Conservation (phyloP, 345 rosid species). For the Citrus cavaleriei region DNA sequence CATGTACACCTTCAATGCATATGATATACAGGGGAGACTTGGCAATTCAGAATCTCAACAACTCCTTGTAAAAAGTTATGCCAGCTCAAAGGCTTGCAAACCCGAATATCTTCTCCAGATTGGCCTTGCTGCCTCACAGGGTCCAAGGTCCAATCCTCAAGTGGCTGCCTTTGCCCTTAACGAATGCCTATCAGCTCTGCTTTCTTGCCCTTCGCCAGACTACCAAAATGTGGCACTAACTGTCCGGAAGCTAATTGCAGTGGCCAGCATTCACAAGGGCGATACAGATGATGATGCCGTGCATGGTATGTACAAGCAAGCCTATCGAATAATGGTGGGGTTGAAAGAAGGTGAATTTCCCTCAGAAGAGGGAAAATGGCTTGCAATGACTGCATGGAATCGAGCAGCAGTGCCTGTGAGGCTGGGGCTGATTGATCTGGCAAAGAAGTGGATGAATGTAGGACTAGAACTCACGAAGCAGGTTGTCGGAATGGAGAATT, state of each 20-base stretch:
- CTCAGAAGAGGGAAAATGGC: constrained; percentile 91
- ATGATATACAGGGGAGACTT: constrained; percentile 63
- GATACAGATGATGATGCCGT: constrained; percentile 63
- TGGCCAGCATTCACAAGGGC: constrained; percentile 66
- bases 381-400: constrained; percentile 93
- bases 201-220: constrained; percentile 64
- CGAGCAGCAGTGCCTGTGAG: constrained; percentile 73
- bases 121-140: constrained; percentile 71
- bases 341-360: constrained; percentile 87
- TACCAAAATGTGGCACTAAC: constrained; percentile 62
- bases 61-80: constrained; percentile 60
- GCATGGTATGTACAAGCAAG: constrained; percentile 70
- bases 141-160: constrained; percentile 57
- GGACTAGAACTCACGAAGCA: constrained; percentile 69
- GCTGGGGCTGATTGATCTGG: constrained; percentile 60
- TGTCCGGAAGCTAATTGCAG: constrained; percentile 56
- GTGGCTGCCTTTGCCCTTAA: constrained; percentile 71
- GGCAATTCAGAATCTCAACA: constrained; percentile 47
- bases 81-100: constrained; percentile 65
- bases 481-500: constrained; percentile 73
- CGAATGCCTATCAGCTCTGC: constrained; percentile 63
- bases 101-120: constrained; percentile 68
- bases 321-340: constrained; percentile 83
- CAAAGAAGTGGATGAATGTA: constrained; percentile 70
- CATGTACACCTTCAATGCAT: constrained; percentile 66